Conservation (phyloP, 1,139 yeast genomes). For the Hansenula lynferdii region DNA sequence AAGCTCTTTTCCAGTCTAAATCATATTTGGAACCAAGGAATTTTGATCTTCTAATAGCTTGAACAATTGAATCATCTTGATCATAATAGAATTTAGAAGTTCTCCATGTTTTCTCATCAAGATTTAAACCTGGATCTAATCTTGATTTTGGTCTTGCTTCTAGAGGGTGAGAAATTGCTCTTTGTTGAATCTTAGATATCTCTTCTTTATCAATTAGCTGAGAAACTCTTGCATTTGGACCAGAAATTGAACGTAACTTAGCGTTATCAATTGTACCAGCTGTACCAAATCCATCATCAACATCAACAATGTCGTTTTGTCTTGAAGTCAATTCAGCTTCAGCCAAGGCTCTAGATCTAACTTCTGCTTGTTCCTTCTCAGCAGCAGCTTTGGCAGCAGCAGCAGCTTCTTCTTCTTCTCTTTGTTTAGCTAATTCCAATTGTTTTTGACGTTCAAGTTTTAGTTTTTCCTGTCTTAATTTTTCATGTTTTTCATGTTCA, state of each 20-base stretch:
- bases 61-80: constrained; percentile 20
- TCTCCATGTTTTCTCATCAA: constrained; percentile 20
- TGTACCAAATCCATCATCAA: constrained; percentile 8
- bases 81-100: constrained; percentile 14
- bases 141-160: constrained; percentile 62
- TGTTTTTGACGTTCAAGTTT: constrained; percentile 28
- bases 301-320: not conserved
- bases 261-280: constrained; percentile 8
- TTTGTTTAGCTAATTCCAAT: constrained; percentile 24
- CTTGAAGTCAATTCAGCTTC: constrained; percentile 2
- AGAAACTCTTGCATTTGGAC: constrained; percentile 26
- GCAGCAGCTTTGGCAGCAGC: too few relatives aligned
- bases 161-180: constrained; percentile 33
- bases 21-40: constrained; percentile 37
- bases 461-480: constrained; percentile 46
- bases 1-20: constrained; percentile 18
- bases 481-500: constrained; percentile 58
- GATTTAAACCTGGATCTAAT: constrained; percentile 52
- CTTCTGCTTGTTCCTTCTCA: constrained; percentile 16
- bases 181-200: constrained; percentile 27
- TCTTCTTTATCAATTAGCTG: constrained; percentile 19
- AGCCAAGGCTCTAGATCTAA: constrained; percentile 7
- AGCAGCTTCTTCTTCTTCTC: constrained; percentile 12
- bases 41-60: constrained; percentile 36
- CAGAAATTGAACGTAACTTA: constrained; percentile 32